Base-by-base conservation (phyloP, 345 rosid species). In the Lagerstroemia speciosa region DNA sequence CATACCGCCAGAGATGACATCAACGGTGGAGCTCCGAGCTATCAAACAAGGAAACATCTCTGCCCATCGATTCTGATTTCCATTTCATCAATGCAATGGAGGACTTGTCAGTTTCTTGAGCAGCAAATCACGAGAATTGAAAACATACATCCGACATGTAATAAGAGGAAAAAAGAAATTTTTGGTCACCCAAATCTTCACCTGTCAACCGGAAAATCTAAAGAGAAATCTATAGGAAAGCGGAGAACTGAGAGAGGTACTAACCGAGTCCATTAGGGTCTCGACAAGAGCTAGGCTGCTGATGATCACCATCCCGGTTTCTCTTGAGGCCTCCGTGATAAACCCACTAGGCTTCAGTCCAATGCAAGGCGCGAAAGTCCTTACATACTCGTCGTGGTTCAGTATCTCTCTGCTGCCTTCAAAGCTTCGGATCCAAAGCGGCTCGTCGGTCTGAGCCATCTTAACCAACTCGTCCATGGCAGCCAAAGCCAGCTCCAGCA, bases 41-140 rank as follows among this genome's bases (percentile, higher is more conserved):
- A 95, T 81, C 86, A 92, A 67, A 66, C 89, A 82, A 2, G 96
- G 99, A 81, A 95, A 95, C 98, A 95, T 89, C 74, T 95, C 99
- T 24, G 97, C 90, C 98, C 97, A 95, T 37, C 96, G 98, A 68
- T 82, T 88, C 99, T 91, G 69, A 2, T 11, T 6, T 27, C 3
- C 12, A 57, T 24, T 27, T 24, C 62, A 57, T 57, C 32, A 57
- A 27, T 3, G 32, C 22, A 6, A 24, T 10, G 26, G 1, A 1
- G 22, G 57, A 20, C 57, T 3, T 2, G 27, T 52, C 57, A 6
- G 27, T 52, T 52, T 22, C 3, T 52, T n/a, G 9, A 3, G 5
- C 19, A n/a, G n/a, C n/a, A n/a, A n/a, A n/a, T n/a, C n/a, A n/a
- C n/a, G n/a, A 3, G 20, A 52, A 52, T 52, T 52, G 9, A 27